Base-by-base conservation (phyloP, 768 basidiomycete species). In the Phallus indusiatus region DNA sequence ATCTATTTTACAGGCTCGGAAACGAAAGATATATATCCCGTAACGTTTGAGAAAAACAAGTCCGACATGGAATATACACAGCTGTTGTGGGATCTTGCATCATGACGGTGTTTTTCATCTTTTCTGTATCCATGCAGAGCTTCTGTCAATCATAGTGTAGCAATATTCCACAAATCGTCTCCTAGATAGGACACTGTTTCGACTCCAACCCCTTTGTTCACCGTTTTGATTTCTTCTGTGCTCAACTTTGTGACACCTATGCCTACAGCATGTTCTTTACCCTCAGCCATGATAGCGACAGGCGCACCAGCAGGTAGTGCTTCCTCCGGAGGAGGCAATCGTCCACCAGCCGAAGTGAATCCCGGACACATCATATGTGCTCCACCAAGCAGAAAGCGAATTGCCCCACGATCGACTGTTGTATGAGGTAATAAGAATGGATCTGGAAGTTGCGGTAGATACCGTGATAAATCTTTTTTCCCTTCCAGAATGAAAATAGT, bases 321-420 rank as follows among this genome's bases (percentile, higher is more conserved):
- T 17, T 74, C 75, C 42, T 84, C 83, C 14, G 82, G 72, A 9
- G 90, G 82, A 0, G 95, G 95, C 0, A 98, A 81, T 66, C 81
- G 81, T 8, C 95, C 95, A 7, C 94, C 94, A 35, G 84, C 78
- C 36, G 95, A 98, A 24, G 96, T 95, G 56, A 99, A 75, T 20
- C 96, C 96, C 5, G 96, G 96, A 65, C 88, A 94, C 92, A 95
- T 95, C 89, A 95, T 94, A 73, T 88, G 85, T 22, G 92, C 92
- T 16, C 92, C 96, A 11, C 85, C 86, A 50, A 99, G 83, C 42
- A 99, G 81, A 73, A 97, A 99, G 35, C 94, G 90, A 74, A 99
- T 99, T 55, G 96, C 96, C 53, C 96, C 96, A 54, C 95, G 86
- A 76, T 99, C 96, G 52, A 98, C 80, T 63, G 85, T 83, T 53